A percentile compares a stretch with the other conserved stretches of the same genome.
Evolutionary conservation across 495 filamentous ascomycete genomes (phyloP).

Genomic region (Neurospora hispaniola): DNA sequence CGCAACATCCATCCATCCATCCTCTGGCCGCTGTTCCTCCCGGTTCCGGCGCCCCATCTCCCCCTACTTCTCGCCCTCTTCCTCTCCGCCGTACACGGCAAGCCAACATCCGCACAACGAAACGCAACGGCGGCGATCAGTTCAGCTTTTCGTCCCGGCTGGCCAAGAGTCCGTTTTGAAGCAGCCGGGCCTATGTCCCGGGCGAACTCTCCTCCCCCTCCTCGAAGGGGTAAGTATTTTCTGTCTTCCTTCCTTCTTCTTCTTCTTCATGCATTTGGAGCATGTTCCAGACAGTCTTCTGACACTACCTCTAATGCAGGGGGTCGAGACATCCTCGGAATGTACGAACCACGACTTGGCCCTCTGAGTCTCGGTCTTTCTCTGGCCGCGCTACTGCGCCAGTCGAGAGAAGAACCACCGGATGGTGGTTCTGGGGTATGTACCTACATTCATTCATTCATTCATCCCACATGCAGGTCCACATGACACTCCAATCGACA

Average conservation of each 20-base stretch:
- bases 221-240: background rate
- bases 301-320: too few relatives aligned
- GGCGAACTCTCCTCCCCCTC: background rate
- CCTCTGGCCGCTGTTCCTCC: background rate
- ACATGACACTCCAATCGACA: too few relatives aligned
- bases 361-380: too few relatives aligned
- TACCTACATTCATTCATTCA: too few relatives aligned
- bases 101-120: background rate
- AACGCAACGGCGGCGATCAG: background rate
- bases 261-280: background rate
- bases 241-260: background rate
- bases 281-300: background rate
- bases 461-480: too few relatives aligned
- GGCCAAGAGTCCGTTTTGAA: too few relatives aligned
- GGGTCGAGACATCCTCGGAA: too few relatives aligned
- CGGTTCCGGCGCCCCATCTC: background rate
- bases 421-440: too few relatives aligned
- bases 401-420: too few relatives aligned
- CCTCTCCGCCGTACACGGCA: background rate
- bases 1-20: background rate
- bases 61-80: background rate
- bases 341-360: too few relatives aligned
- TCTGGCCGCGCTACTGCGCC: too few relatives aligned
- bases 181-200: background rate
- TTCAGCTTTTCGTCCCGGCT: background rate